Evolutionary conservation across 768 basidiomycete genomes (phyloP).

Genomic region (Nevesoporus exiguus): DNA sequence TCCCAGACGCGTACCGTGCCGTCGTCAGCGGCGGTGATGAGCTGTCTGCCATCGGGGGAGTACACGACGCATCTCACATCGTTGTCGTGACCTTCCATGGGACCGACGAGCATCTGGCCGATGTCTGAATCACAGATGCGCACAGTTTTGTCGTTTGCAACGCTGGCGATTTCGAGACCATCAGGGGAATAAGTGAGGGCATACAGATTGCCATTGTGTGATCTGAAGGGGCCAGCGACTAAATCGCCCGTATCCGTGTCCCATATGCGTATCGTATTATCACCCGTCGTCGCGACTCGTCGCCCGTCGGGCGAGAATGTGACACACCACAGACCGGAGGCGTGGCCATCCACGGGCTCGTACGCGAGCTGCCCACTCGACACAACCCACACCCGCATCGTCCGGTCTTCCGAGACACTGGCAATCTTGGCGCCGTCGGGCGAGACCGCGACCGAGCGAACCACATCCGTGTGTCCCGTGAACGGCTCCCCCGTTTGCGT

Average conservation of each 20-base stretch:
- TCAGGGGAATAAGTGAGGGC: slow-evolving; percentile 38
- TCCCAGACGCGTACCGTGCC: slow-evolving; percentile 33
- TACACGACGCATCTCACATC: slow-evolving; percentile 32
- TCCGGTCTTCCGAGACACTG: slow-evolving; percentile 28
- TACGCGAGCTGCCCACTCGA: slow-evolving; percentile 19
- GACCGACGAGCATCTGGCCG: slow-evolving; percentile 34
- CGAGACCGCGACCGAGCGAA: slow-evolving; percentile 30
- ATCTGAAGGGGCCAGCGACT: slow-evolving; percentile 27
- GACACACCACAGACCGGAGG: slow-evolving; percentile 27
- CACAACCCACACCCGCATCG: slow-evolving; percentile 27
- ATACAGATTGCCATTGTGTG: slow-evolving; percentile 31
- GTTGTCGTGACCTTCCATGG: slow-evolving; percentile 29
- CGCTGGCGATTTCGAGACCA: slow-evolving; percentile 31
- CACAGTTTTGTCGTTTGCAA: slow-evolving; percentile 30
- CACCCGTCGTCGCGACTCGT: slow-evolving; percentile 32
- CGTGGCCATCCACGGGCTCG: slow-evolving; percentile 28
- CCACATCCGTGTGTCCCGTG: slow-evolving; percentile 27
- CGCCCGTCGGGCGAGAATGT: slow-evolving; percentile 32
- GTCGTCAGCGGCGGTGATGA: slow-evolving; percentile 30
- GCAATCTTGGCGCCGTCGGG: slow-evolving; percentile 27
- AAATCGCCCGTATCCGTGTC: slow-evolving; percentile 26
- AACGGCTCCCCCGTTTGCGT: slow-evolving; percentile 11
- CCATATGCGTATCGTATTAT: slow-evolving; percentile 33
- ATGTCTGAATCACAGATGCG: slow-evolving; percentile 32
- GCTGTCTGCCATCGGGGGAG: slow-evolving; percentile 25